A percentile compares a stretch with the other conserved stretches of the same genome.
Evolutionary conservation across 805 yeast species (phyloP).

Genomic region (Maudiozyma pseudohumilis): DNA sequence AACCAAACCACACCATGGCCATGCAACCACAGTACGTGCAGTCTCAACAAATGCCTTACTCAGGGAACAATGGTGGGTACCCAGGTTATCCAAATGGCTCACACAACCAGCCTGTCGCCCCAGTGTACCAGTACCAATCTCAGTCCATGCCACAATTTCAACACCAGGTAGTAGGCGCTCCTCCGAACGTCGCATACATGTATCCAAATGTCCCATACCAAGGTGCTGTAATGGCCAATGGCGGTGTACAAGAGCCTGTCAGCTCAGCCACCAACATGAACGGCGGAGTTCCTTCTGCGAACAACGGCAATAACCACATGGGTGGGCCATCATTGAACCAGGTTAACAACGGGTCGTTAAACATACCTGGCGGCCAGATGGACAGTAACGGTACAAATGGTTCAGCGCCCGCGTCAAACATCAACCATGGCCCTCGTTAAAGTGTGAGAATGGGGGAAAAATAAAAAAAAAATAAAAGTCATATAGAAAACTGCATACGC

Average conservation of each 20-base stretch:
- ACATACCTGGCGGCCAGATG: not conserved
- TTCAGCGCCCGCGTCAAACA: not conserved
- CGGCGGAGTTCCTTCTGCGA: too few relatives aligned
- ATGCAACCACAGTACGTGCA: not conserved
- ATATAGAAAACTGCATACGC: too few relatives aligned
- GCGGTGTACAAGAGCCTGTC: not conserved
- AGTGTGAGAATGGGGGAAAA: too few relatives aligned
- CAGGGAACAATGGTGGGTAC: not conserved
- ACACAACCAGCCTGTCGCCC: slow-evolving; percentile 1
- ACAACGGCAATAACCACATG: not conserved
- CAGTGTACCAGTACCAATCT: slow-evolving; percentile 5
- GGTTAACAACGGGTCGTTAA: not conserved
- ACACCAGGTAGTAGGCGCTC: slow-evolving; percentile 2
- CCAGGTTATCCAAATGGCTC: not conserved
- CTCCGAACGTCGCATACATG: not conserved
- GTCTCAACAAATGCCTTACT: slow-evolving; percentile 1
- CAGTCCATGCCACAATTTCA: slow-evolving; percentile 3
- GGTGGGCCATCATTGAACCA: not conserved
- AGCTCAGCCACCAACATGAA: not conserved
- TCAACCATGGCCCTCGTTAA: not conserved
- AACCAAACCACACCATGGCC: slow-evolving; percentile 1
- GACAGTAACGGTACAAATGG: not conserved
- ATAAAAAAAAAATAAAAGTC: too few relatives aligned
- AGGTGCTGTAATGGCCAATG: not conserved
- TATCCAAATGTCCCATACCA: slow-evolving; percentile 1